phyloP scores from a whole-genome alignment of 331 rosid species.

The Cydonia oblonga region DNA sequence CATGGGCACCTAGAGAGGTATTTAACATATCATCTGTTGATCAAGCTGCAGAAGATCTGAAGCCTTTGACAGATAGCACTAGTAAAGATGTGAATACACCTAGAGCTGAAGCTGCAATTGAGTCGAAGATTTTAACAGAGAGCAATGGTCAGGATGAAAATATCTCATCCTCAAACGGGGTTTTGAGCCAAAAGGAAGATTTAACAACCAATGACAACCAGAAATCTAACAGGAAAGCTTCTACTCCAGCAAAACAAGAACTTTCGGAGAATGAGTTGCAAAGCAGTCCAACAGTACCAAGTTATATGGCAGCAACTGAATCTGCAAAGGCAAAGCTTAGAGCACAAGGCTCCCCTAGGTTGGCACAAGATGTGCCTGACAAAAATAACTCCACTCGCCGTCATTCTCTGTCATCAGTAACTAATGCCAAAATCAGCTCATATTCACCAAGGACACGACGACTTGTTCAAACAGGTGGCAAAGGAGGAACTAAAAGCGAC shows the following conservation, averaged over 20 bases:
- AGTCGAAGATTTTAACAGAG: constrained; percentile 34
- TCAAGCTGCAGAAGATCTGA: constrained; percentile 32
- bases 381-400: constrained; percentile 50
- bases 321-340: constrained; percentile 98
- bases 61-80: constrained; percentile 41
- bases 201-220: constrained; percentile 42
- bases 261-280: constrained; percentile 55
- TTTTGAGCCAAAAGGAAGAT: constrained; percentile 52
- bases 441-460: constrained; percentile 83
- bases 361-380: constrained; percentile 56
- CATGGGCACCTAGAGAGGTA: constrained; percentile 27
- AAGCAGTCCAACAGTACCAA: constrained; percentile 62
- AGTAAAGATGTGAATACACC: constrained; percentile 31
- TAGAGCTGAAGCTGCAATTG: constrained; percentile 34
- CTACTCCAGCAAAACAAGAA: constrained; percentile 58
- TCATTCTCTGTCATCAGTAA: constrained; percentile 74
- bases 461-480: constrained; percentile 61
- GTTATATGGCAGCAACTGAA: constrained; percentile 97
- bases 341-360: constrained; percentile 84
- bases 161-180: constrained; percentile 39
- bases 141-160: constrained; percentile 34
- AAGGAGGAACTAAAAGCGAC: constrained; percentile 47
- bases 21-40: constrained; percentile 20
- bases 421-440: constrained; percentile 66
- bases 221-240: constrained; percentile 50